Evolutionary conservation across 23 red algal genomes (phyloP), one percentile per base, ranked within the genome.

Genomic region (Chondrus crispus): DNA sequence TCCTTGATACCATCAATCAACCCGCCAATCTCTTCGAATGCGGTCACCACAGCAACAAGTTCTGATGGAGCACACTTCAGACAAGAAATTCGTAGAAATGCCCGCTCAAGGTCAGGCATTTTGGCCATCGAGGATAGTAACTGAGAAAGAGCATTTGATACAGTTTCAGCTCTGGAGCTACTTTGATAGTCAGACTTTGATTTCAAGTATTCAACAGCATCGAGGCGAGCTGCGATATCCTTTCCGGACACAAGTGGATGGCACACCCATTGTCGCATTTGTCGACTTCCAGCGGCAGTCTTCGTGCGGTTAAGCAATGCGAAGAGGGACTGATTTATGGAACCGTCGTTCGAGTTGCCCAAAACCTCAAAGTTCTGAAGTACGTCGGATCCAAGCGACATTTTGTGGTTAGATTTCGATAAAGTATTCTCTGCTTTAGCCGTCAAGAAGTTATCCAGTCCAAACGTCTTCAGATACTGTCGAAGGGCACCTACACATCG

Each of bases 291-390:
- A 84, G 90, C 89, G 5, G 85, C 73, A 19, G 93, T 95, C 2
- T 44, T 36, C 3, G 92, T 94, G 26, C 83, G 50, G 46, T 94
- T 87, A 6, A 94, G 26, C 33, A 94, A 48, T 5, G 82, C 82
- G 30, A 94, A 40, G 60, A 94, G 82, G 40, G 92, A 90, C 24
- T 85, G 74, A 3, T 74, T 35, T n/a, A 63, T 74, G 26, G 50
- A 68, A n/a, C 85, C 85, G 54, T 82, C 74, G 68, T 88, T 95
- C 11, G 83, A 85, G 58, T 88, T 89, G 26, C 72, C 73, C 57
- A 95, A 90, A 11, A 95, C 75, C 16, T 95, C 93, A 40, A 95
- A 95, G 80, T 95, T 88, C 32, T 63, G 76, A 36, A 95, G 43
- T 16, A 88, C 93, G 43, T 95, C 85, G 11, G 77, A 74, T 18